Evolutionary conservation across 2,329 filamentous ascomycete species (phyloP), one percentile per base, ranked within the genome.

Genomic region (Colletotrichum sp.): DNA sequence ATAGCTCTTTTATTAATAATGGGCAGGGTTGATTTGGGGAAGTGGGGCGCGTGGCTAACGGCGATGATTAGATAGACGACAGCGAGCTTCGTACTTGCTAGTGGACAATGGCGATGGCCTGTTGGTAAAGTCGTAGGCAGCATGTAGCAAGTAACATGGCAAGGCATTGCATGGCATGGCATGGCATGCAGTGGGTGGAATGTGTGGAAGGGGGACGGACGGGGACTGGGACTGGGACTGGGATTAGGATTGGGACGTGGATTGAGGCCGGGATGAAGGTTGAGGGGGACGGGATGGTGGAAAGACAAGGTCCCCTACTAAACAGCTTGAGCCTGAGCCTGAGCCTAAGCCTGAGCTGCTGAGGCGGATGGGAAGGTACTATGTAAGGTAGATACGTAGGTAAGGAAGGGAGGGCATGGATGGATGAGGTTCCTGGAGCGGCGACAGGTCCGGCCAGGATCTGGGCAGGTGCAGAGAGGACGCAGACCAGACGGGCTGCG

Each of bases 11-110:
- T 77, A 73, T 75, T 76, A 76, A 63, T 52, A 73, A 64, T 55
- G 38, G 64, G 62, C 73, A 77, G 69, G 75, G 73, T 73, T 77
- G 73, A 73, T 76, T 76, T 72, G 75, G 75, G 73, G 73, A 76
- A 77, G 75, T 73, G 75, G 75, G 75, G 74, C 68, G 30, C 55
- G 73, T 66, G 69, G 68, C 67, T 59, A 64, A 64, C 63, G 59
- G 43, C 48, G 55, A 38, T 59, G 65, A 68, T 68, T 70, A 70
- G 68, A 64, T 70, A 70, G 68, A 62, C 52, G 65, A 68, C 30
- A 56, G 48, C 32, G 32, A 34, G 16, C 55, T 56, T 59, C 26
- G 24, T 34, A 38, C 36, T 38, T 38, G 36, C 36, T 38, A 65
- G 62, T 63, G 61, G 58, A 24, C 64, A 62, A 56, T 28, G 56